Conservation (phyloP, 257 asterid genomes). For the Nemophila menziesii region DNA sequence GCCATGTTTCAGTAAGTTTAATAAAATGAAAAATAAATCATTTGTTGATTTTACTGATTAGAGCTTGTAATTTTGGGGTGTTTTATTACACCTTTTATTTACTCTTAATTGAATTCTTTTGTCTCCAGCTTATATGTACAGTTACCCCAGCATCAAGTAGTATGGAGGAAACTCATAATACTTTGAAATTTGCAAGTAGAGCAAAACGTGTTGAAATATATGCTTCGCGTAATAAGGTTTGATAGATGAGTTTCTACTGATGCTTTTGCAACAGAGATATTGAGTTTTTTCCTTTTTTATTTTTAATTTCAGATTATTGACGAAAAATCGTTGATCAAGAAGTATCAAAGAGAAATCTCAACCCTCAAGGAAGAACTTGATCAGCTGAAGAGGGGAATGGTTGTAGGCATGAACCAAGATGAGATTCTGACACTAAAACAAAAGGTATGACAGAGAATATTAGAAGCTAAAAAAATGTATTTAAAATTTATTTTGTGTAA, state of each 20-base stretch:
- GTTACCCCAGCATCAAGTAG: conserved; percentile 98
- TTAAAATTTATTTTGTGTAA: not conserved
- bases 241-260: conserved; percentile 11
- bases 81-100: not conserved
- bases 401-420: conserved; percentile 67
- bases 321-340: conserved; percentile 98
- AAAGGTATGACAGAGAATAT: conserved; percentile 34
- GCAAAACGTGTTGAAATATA: conserved; percentile 87
- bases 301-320: conserved; percentile 64
- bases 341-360: conserved; percentile 93
- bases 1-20: conserved; percentile 88
- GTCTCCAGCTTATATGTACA: conserved; percentile 78
- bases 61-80: not conserved
- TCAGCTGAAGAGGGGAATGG: conserved; percentile 69
- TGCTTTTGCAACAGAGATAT: conserved; percentile 9
- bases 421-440: conserved; percentile 78
- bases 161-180: conserved; percentile 96
- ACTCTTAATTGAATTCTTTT: not conserved
- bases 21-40: not conserved
- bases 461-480: not conserved
- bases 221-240: conserved; percentile 93
- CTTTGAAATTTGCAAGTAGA: conserved; percentile 95
- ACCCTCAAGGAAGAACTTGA: conserved; percentile 80
- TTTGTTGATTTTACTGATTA: not conserved
- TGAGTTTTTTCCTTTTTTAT: conserved; percentile 1